Evolutionary conservation across 2,329 filamentous ascomycete species (phyloP), one percentile per base, ranked within the genome.

Genomic region (Ophiostoma quercus): DNA sequence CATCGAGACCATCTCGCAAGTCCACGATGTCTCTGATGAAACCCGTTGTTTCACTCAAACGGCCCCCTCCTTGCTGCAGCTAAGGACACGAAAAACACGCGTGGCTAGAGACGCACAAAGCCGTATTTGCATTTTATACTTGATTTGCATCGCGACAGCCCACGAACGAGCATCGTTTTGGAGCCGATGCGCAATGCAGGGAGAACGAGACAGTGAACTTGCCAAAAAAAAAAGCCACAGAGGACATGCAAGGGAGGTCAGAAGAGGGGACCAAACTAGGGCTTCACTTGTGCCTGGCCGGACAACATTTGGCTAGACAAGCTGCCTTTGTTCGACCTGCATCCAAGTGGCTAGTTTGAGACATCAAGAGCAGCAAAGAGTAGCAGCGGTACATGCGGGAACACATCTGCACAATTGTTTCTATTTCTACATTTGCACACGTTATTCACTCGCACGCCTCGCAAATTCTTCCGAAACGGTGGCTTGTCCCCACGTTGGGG

Each of bases 251-350:
- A 62, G 57, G 57, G 57, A 32, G 57, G 25, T 16, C 14, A 9
- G 6, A 62, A 32, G 25, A 62, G 57, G 25, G 54, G 25, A 8
- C 5, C n/a, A 57, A 25, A 25, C 51, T 57, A 62, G 57, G 25
- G 57, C 25, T 29, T 32, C 12, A 62, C 57, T 62, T 62, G 25
- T 57, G n/a, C 11, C 51, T 57, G 51, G 7, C 51, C 51, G 51
- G 51, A 57, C 51, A 57, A 57, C 51, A 57, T 57, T n/a, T 57
- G 51, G 16, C 51, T 57, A 57, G 16, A 41, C 51, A 54, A 54
- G 51, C n/a, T 54, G 51, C 22, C n/a, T 57, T 57, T 57, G 51
- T 57, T 57, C 51, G 51, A 29, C 51, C 51, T 57, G 51, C 51
- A 57, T 25, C 51, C 11, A 25, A 57, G 47, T 57, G 22, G 51